Conservation (phyloP, 2,329 filamentous ascomycete species). For the Aspergillus niger region DNA sequence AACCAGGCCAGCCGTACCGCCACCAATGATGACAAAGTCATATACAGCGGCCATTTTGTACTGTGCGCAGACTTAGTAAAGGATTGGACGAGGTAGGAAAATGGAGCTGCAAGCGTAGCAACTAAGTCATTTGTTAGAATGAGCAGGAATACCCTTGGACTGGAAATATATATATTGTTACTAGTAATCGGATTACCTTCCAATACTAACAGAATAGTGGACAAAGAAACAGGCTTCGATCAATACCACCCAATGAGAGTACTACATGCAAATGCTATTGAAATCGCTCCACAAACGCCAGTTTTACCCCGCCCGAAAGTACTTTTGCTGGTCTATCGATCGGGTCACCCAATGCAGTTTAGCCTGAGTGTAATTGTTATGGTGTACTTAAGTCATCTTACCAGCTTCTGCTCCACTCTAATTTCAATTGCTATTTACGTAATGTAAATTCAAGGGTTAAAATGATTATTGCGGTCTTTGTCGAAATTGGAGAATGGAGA, state of each 20-base stretch:
- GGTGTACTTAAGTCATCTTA: too few relatives aligned
- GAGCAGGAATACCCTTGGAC: neutral
- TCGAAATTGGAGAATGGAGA: neutral
- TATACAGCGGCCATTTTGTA: constrained; percentile 10
- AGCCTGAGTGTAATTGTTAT: neutral
- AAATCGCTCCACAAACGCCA: constrained; percentile 1
- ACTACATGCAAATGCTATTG: constrained; percentile 2
- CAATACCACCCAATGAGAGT: neutral
- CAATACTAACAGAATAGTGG: neutral
- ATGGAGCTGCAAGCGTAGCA: neutral
- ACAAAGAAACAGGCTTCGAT: constrained; percentile 5
- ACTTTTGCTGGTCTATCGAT: neutral
- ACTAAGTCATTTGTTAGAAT: neutral
- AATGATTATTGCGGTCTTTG: neutral
- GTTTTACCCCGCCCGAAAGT: constrained; percentile 6
- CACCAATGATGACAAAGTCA: constrained; percentile 12
- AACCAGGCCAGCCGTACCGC: constrained; percentile 12
- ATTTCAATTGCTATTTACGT: neutral
- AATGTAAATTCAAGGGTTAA: neutral
- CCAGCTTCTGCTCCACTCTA: too few relatives aligned
- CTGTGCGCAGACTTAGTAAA: neutral
- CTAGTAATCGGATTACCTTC: neutral
- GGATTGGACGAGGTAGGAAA: neutral
- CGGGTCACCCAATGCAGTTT: constrained; percentile 2
- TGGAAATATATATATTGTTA: neutral